phyloP scores from a whole-genome alignment of 73 alveolate genomes.

The Uronychia binucleata region DNA sequence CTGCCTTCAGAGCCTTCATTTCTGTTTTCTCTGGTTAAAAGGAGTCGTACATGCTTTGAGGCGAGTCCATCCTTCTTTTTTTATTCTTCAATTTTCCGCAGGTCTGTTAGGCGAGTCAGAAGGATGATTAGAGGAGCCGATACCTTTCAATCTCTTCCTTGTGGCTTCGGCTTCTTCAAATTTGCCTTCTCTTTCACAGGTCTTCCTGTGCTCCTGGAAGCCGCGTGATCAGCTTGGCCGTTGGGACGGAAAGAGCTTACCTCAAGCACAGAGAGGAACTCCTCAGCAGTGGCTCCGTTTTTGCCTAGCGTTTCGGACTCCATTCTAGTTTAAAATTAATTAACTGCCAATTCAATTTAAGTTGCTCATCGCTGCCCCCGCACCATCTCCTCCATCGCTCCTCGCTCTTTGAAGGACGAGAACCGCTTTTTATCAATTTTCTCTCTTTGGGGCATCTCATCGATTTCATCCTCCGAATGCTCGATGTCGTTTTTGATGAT shows the following conservation, averaged over 20 bases:
- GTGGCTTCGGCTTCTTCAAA: conserved; percentile 61
- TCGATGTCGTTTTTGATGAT: neutral
- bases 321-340: neutral
- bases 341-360: neutral
- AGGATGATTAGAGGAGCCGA: neutral
- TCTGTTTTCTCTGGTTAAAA: conserved; percentile 27
- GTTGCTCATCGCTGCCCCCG: neutral
- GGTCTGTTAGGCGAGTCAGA: conserved; percentile 4
- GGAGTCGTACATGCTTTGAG: conserved; percentile 33
- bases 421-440: neutral
- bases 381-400: neutral
- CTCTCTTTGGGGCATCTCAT: neutral
- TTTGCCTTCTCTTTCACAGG: conserved; percentile 64
- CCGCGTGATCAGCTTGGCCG: neutral
- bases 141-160: conserved; percentile 27
- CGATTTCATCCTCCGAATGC: neutral
- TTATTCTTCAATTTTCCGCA: conserved; percentile 42
- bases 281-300: neutral
- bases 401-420: neutral
- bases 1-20: conserved; percentile 40
- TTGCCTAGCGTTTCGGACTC: neutral
- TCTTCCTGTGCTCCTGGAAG: conserved; percentile 53
- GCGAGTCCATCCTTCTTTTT: conserved; percentile 37
- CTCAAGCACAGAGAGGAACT: conserved; percentile 1
- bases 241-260: neutral